Conservation (phyloP, 495 filamentous ascomycete species). For the Xylaria telfairii region DNA sequence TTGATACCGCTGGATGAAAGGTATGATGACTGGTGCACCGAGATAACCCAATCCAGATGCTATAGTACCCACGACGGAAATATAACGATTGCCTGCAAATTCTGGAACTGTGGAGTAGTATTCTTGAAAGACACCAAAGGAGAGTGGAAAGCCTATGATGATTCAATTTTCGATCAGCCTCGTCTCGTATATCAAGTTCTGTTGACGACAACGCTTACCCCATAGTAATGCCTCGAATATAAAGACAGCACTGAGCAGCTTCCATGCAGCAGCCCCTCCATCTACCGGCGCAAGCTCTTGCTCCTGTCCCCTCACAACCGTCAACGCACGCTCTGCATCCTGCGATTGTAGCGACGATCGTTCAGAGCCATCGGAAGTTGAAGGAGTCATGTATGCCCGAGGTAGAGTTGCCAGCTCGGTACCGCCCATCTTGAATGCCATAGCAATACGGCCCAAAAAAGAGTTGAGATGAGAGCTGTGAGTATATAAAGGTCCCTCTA, state of each 20-base stretch:
- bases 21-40: conserved; percentile 36
- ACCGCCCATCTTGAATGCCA: neutral
- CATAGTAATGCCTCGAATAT: conserved; percentile 39
- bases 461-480: neutral
- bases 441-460: neutral
- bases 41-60: conserved; percentile 43
- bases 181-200: neutral
- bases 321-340: neutral
- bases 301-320: neutral
- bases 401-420: neutral
- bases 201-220: conserved; percentile 22
- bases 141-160: conserved; percentile 40
- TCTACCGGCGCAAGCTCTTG: conserved; percentile 21
- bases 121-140: conserved; percentile 46
- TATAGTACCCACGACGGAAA: conserved; percentile 43
- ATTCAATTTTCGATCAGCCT: neutral
- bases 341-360: neutral
- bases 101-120: conserved; percentile 41
- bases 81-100: conserved; percentile 38
- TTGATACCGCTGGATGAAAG: conserved; percentile 37
- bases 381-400: neutral
- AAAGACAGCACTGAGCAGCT: conserved; percentile 34
- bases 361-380: neutral
- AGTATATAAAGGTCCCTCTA: neutral
- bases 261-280: conserved; percentile 29